Conservation (phyloP, 2,329 filamentous ascomycete genomes). For the Fusarium nygamai region DNA sequence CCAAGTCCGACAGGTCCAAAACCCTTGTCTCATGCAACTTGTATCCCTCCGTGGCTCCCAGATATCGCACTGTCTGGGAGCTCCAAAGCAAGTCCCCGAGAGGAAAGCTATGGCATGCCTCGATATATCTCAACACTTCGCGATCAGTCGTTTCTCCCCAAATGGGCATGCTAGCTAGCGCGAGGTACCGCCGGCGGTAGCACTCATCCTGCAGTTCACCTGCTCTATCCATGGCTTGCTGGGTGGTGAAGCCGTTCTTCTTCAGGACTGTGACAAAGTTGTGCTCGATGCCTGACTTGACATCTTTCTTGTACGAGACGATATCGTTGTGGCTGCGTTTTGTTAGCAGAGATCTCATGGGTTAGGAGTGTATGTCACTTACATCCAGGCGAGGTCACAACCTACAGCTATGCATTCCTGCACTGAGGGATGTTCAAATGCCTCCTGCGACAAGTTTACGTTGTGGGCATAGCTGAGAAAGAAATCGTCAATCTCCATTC, state of each 20-base stretch:
- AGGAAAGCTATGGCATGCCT: not conserved
- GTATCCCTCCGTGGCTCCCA: not conserved
- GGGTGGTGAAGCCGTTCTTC: not conserved
- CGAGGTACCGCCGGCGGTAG: not conserved
- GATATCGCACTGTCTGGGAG: not conserved
- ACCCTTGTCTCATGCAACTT: not conserved
- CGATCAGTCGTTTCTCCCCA: not conserved
- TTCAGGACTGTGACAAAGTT: not conserved
- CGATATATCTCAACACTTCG: not conserved
- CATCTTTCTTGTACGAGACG: not conserved
- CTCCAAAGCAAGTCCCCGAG: not conserved
- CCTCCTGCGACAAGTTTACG: not conserved
- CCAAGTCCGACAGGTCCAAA: not conserved
- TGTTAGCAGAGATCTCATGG: not conserved
- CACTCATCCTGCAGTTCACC: not conserved
- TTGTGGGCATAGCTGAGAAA: not conserved
- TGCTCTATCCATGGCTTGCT: not conserved
- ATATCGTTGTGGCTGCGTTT: not conserved
- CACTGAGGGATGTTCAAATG: not conserved
- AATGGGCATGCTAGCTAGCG: not conserved
- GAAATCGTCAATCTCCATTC: not conserved
- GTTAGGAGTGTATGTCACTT: accelerated
- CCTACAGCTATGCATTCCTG: not conserved
- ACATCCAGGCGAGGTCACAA: not conserved
- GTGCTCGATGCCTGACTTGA: not conserved